Base-by-base conservation (phyloP, 2,329 filamentous ascomycete species). In the Fusarium napiforme region DNA sequence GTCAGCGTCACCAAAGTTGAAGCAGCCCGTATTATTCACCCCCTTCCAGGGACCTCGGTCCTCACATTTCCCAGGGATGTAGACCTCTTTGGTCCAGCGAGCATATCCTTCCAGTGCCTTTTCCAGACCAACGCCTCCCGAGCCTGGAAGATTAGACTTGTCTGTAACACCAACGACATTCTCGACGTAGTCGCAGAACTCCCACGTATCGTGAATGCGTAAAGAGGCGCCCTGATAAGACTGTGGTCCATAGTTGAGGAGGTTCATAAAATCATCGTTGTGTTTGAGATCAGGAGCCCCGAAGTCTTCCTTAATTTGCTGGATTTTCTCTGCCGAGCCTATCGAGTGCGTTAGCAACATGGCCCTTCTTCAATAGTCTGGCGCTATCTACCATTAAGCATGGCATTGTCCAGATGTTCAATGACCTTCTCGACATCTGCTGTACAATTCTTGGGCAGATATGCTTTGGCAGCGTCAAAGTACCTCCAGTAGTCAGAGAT, bases 211-310 rank as follows among this genome's bases (percentile, higher is more conserved):
- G 9, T 5, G 5, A 5, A 62, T 62, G 26, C 43, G 61, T 19
- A 64, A 12, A 37, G 36, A 50, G 6, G 57, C 57, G 16, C 57
- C 37, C 9, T 64, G 61, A 4, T 42, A 64, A 16, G 36, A 26
- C 11, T 43, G 61, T 3, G 61, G 61, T 6, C 57, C 61, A 19
- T 64, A 52, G 23, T 10, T 62, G 2, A 64, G 19, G 2, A 64
- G 45, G 4, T 62, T 64, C 61, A 64, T 64, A 18, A 62, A 52
- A 9, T 64, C 61, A 18, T 62, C 61, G 9, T 64, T 62, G 8
- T 64, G 61, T 5, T 62, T 26, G 2, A 64, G 37, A 9, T 64
- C 45, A 4, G 30, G 23, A 14, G 61, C 61, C 6, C 61, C 61
- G 36, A 64, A 64, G 10, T 9, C 7, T 37, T 43, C 6, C 37